phyloP scores from a whole-genome alignment of 2,329 filamentous ascomycete genomes.

The Pleurostoma richardsiae region DNA sequence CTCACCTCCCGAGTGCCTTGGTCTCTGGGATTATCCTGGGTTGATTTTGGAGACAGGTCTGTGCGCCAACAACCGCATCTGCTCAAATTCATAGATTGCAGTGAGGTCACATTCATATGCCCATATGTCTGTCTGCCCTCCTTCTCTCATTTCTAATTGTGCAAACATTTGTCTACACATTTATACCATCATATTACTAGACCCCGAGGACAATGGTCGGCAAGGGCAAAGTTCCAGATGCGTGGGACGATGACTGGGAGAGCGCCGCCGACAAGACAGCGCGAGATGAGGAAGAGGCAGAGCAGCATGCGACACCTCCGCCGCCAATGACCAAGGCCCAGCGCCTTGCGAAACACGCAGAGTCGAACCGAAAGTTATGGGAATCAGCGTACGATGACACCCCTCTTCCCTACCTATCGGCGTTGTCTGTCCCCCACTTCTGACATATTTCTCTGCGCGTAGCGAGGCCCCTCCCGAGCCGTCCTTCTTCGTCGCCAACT shows the following conservation, averaged over 20 bases:
- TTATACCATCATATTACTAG: too few relatives aligned
- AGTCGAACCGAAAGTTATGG: slow-evolving; percentile 84
- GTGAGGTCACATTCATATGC: too few relatives aligned
- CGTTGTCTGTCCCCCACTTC: too few relatives aligned
- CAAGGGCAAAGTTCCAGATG: slow-evolving; percentile 55
- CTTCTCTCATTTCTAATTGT: too few relatives aligned
- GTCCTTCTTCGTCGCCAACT: slow-evolving; percentile 67
- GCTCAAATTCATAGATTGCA: too few relatives aligned
- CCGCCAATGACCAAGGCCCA: slow-evolving; percentile 64
- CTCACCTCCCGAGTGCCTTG: too few relatives aligned
- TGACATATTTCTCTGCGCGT: not conserved
- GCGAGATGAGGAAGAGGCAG: slow-evolving; percentile 30
- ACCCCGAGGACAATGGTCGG: slow-evolving; percentile 33
- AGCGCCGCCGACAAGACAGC: slow-evolving; percentile 59
- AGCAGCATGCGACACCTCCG: slow-evolving; percentile 25
- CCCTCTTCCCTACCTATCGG: not conserved
- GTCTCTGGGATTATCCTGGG: too few relatives aligned
- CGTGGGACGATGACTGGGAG: slow-evolving; percentile 93
- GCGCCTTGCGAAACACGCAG: slow-evolving; percentile 71
- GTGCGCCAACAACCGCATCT: too few relatives aligned
- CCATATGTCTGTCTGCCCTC: too few relatives aligned
- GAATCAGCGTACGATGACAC: slow-evolving; percentile 66
- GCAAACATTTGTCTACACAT: too few relatives aligned
- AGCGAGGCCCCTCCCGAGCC: slow-evolving; percentile 72
- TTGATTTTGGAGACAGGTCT: too few relatives aligned